Evolutionary conservation across 192 early-diverging fungal species (phyloP).

Genomic region (Chytriomyces sp.): DNA sequence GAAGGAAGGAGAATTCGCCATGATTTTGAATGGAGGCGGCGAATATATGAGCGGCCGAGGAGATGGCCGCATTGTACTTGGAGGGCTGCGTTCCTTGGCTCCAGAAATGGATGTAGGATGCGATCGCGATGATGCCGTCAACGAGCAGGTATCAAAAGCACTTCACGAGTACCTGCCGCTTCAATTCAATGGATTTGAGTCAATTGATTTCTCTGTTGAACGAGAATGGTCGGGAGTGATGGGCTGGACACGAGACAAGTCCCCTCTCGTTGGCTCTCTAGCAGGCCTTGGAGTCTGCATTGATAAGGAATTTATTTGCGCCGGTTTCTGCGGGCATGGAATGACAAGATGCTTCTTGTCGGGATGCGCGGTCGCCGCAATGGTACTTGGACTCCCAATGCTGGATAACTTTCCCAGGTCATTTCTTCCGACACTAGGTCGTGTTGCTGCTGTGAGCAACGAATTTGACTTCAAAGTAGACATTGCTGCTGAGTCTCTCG

Average conservation of each 20-base stretch:
- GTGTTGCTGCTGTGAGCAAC: too few species aligned
- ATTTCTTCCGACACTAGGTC: background rate
- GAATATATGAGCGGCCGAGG: constrained; percentile 50
- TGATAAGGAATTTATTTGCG: constrained; percentile 33
- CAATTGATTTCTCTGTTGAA: constrained; percentile 16
- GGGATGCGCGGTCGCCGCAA: constrained; percentile 30
- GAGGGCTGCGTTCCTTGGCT: constrained; percentile 44
- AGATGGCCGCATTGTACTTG: constrained; percentile 50
- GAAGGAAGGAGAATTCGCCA: background rate
- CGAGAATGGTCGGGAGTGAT: constrained; percentile 55
- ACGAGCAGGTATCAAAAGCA: constrained; percentile 27
- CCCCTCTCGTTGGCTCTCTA: constrained; percentile 49
- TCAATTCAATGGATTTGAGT: constrained; percentile 16
- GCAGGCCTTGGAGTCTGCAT: background rate
- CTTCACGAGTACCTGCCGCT: constrained; percentile 30
- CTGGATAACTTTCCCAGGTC: background rate
- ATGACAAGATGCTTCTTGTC: constrained; percentile 50
- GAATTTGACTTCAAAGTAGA: too few species aligned
- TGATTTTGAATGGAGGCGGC: constrained; percentile 41
- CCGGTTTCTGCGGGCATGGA: constrained; percentile 53
- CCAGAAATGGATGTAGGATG: constrained; percentile 41
- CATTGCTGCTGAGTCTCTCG: too few species aligned
- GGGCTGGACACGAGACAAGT: constrained; percentile 40
- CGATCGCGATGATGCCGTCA: constrained; percentile 34
- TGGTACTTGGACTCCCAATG: constrained; percentile 8